A percentile compares a stretch with the other conserved stretches of the same genome.
phyloP scores from a whole-genome alignment of 179 eudicot genomes.

The Beta corolliflora region DNA sequence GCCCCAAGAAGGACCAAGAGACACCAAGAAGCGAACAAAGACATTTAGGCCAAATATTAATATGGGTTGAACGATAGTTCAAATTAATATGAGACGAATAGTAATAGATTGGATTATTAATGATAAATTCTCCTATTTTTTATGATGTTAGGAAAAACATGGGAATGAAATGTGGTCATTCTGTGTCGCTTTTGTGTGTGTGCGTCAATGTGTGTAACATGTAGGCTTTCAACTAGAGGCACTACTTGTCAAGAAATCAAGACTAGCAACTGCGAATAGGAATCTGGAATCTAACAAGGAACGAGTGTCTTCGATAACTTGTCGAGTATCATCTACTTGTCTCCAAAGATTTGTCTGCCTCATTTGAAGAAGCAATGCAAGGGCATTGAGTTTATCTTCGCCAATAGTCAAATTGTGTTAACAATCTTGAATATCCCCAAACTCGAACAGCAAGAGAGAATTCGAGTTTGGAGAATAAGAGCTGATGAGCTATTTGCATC shows the following conservation, averaged over 20 bases:
- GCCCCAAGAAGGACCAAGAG: no score
- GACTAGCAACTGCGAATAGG: conserved; percentile 76
- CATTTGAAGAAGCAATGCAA: conserved; percentile 57
- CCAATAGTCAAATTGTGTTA: conserved; percentile 29
- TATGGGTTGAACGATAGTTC: no score
- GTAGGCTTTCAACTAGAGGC: conserved; percentile 93
- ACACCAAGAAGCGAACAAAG: no score
- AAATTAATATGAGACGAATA: no score
- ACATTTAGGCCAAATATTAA: no score
- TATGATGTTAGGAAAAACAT: not conserved
- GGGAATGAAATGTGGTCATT: not conserved
- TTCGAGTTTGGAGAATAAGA: conserved; percentile 27
- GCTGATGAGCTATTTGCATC: not conserved
- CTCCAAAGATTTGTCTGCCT: conserved; percentile 63
- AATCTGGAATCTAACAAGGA: conserved; percentile 60
- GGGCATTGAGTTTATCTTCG: conserved; percentile 66
- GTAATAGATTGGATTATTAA: no score
- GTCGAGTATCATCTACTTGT: conserved; percentile 88
- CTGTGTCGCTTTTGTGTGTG: not conserved
- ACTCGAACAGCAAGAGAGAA: conserved; percentile 6
- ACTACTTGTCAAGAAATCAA: conserved; percentile 83
- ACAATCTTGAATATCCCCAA: not conserved
- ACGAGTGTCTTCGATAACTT: conserved; percentile 82
- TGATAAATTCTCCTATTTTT: not conserved
- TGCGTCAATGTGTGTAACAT: conserved; percentile 27